These are phyloP conservation scores for Agrostemma githago DNA, from an alignment of 148 eudicot genomes.

Conservation along the genomic window DNA sequence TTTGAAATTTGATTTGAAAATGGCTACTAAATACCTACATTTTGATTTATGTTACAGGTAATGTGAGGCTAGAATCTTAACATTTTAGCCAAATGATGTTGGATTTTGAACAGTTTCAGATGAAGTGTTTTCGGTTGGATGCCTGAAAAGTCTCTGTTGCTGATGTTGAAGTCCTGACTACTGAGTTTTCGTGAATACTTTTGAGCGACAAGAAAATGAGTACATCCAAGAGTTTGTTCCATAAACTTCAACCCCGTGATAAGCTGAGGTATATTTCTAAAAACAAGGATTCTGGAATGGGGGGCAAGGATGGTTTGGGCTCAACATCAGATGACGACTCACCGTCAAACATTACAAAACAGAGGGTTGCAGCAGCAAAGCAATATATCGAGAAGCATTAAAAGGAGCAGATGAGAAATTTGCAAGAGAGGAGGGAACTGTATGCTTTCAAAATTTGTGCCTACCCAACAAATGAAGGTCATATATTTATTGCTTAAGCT, in stretches of 20 bases:
- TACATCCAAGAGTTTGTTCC: slow-evolving; percentile 90
- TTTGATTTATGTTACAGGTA: slow-evolving; percentile 18
- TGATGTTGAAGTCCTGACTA: slow-evolving; percentile 13
- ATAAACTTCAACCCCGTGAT: slow-evolving; percentile 79
- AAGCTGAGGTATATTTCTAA: slow-evolving; percentile 52
- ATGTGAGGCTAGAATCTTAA: slow-evolving; percentile 1
- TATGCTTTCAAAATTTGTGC: slow-evolving; percentile 30
- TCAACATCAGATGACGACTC: slow-evolving; percentile 62
- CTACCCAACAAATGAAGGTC: background rate
- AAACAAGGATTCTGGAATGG: slow-evolving; percentile 52
- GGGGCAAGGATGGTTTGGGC: slow-evolving; percentile 45
- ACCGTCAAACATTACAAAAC: slow-evolving; percentile 67
- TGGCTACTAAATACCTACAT: too few species aligned
- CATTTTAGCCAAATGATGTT: slow-evolving; percentile 13
- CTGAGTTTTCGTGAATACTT: slow-evolving; percentile 15
- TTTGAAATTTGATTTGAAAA: too few species aligned
- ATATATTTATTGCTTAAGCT: background rate
- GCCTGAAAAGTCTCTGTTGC: slow-evolving; percentile 1
- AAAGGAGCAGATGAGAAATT: slow-evolving; percentile 95
- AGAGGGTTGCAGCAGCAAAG: slow-evolving; percentile 91
- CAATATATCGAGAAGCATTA: slow-evolving; percentile 96
- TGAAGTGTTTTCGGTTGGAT: slow-evolving; percentile 26
- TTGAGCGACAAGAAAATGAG: slow-evolving; percentile 43
- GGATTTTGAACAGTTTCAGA: slow-evolving; percentile 18
- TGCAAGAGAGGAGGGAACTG: slow-evolving; percentile 94